Evolutionary conservation across 371 early-diverging fungal species (phyloP), one percentile per base, ranked within the genome.

Genomic region (Syncephalastrum monosporum): DNA sequence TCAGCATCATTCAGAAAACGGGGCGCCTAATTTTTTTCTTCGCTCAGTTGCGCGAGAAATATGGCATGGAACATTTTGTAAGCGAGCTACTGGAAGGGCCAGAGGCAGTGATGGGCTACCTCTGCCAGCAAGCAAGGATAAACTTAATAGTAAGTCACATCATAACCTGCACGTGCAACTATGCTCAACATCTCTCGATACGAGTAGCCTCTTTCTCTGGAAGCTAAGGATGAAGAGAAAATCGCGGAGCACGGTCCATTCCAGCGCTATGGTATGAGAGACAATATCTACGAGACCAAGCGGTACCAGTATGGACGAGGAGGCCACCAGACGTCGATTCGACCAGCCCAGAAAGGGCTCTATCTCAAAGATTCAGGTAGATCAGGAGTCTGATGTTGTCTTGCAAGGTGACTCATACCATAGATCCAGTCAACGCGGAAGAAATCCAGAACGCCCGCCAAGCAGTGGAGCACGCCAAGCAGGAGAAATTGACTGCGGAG

Each of bases 81-180:
- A 62, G 84, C 21, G 89, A 94, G 58, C 75, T 87, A 14, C 50
- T 97, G n/a, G 88, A 89, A 17, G 93, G 88, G 0, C 93, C 93
- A 4, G 69, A 74, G 0, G 74, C 81, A 4, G 71, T 95, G 1
- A 56, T 91, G 25, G 79, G 78, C 0, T 82, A 85, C 12, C 60
- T 95, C 29, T 92, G 94, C 59, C 55, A 70, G 14, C 69, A 77
- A 47, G 64, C 74, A 12, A 54, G 70, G 0, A 62, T 94, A 16
- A 84, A 94, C 60, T 51, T 61, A n/a, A 74, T 86, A 16, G 83
- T 80, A 75, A 72, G 74, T 65, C 2, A 2, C 21, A 21, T 21
- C 21, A 21, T 21, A 21, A 21, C 21, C 21, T 21, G 21, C 21
- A 21, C 21, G 21, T 21, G 21, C 21, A 21, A 21, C 2, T 21